Evolutionary conservation across 2,329 filamentous ascomycete species (phyloP).

Genomic region (Fusarium sp.): DNA sequence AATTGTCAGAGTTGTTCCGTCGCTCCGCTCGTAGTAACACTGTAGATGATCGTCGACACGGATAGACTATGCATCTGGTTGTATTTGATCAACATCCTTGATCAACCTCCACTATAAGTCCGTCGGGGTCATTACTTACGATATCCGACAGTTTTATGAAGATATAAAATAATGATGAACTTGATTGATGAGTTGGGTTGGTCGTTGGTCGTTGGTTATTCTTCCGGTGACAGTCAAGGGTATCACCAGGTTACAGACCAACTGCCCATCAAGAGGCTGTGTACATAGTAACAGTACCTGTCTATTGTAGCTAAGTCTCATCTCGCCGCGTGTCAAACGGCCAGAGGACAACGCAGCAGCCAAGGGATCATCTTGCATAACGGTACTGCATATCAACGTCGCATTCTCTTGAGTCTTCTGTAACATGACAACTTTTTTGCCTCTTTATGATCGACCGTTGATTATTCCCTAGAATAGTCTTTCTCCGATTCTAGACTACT

Average conservation of each 20-base stretch:
- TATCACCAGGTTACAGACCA: slow-evolving; percentile 16
- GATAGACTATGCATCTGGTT: slow-evolving; percentile 11
- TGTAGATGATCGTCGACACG: slow-evolving; percentile 30
- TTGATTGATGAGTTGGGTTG: background rate
- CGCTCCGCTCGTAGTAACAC: slow-evolving; percentile 17
- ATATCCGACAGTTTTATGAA: background rate
- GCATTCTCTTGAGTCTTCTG: slow-evolving; percentile 7
- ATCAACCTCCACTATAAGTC: background rate
- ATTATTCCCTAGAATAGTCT: slow-evolving; percentile 25
- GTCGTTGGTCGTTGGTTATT: slow-evolving; percentile 6
- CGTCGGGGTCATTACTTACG: background rate
- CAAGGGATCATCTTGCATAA: slow-evolving; percentile 28
- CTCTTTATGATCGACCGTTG: slow-evolving; percentile 20
- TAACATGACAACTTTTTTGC: slow-evolving; percentile 15
- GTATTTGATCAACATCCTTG: background rate
- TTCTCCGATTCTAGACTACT: background rate
- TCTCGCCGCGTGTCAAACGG: slow-evolving; percentile 31
- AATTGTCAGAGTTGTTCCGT: slow-evolving; percentile 12
- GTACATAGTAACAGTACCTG: background rate
- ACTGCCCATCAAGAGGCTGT: slow-evolving; percentile 26
- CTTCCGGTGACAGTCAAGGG: slow-evolving; percentile 9
- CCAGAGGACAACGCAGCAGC: slow-evolving; percentile 22
- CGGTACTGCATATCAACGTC: slow-evolving; percentile 26
- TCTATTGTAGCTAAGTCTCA: background rate
- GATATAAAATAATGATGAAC: too few relatives aligned